Conservation (phyloP, 1,284 basidiomycete genomes). For the Bondarzewia mesenterica region DNA sequence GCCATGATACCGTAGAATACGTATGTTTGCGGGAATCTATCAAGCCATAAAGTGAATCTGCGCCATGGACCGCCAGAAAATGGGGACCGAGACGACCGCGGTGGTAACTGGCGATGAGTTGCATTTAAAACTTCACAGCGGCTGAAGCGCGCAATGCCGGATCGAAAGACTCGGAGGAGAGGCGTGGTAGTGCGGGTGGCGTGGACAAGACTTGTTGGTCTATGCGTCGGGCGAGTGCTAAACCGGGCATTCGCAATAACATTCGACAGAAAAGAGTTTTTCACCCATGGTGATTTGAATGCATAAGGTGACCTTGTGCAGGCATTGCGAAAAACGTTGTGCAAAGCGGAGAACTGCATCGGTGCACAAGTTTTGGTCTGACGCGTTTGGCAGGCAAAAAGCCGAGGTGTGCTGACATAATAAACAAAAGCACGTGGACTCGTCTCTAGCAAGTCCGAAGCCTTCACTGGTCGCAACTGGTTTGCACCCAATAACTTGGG, state of each 20-base stretch:
- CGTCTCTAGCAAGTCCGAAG: too few species aligned
- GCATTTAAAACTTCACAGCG: conserved; percentile 5
- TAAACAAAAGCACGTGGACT: too few species aligned
- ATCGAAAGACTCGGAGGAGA: not conserved
- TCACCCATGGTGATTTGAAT: too few species aligned
- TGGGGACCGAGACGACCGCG: conserved; percentile 5
- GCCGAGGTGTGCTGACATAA: too few species aligned
- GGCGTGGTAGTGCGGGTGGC: not conserved
- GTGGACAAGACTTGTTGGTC: too few species aligned
- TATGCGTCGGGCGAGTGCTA: not conserved
- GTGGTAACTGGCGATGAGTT: conserved; percentile 6
- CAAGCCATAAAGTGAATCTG: conserved; percentile 19
- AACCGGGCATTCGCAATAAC: not conserved
- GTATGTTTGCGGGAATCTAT: conserved; percentile 26
- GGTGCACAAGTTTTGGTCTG: too few species aligned
- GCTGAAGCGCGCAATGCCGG: conserved; percentile 6
- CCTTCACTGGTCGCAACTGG: too few species aligned
- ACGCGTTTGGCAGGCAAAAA: too few species aligned
- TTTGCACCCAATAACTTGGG: too few species aligned
- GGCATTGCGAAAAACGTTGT: too few species aligned
- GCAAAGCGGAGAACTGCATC: too few species aligned
- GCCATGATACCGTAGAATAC: conserved; percentile 39
- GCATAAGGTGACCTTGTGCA: too few species aligned
- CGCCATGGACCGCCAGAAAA: conserved; percentile 11
- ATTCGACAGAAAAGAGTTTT: not conserved